A percentile compares a stretch with the other conserved stretches of the same genome.
phyloP scores from a whole-genome alignment of 2,329 filamentous ascomycete genomes.

The Penicillium decumbens region DNA sequence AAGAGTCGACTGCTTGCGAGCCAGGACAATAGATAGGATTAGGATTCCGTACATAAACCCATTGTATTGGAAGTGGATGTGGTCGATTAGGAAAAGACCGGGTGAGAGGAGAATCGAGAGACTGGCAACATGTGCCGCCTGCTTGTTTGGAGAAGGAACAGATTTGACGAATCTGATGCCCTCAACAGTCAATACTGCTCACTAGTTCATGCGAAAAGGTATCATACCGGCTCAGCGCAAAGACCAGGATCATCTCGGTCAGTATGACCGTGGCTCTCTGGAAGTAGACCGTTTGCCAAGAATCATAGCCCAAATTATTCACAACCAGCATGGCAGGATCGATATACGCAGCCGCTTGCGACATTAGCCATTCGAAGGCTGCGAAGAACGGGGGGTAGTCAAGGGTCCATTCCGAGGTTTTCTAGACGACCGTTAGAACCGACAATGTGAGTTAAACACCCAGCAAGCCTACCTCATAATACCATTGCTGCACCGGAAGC shows the following conservation, averaged over 20 bases:
- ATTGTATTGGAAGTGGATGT: constrained; percentile 99
- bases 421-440: constrained; percentile 45
- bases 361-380: constrained; percentile 90
- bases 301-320: constrained; percentile 76
- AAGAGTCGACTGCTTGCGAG: constrained; percentile 68
- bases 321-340: constrained; percentile 80
- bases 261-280: constrained; percentile 83
- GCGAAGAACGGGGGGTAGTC: constrained; percentile 99
- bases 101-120: constrained; percentile 88
- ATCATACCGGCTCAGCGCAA: constrained; percentile 68
- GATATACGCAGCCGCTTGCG: constrained; percentile 68
- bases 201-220: not conserved
- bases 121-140: constrained; percentile 76
- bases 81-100: constrained; percentile 92
- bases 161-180: constrained; percentile 66
- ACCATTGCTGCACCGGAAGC: constrained; percentile 83
- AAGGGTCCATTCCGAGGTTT: constrained; percentile 98
- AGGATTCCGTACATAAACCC: constrained; percentile 91
- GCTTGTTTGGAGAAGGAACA: constrained; percentile 60
- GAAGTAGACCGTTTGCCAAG: constrained; percentile 91
- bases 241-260: constrained; percentile 78
- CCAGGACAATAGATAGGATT: constrained; percentile 78
- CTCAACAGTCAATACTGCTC: constrained; percentile 11
- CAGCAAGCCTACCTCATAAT: constrained; percentile 63
- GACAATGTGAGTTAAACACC: not conserved